These are phyloP conservation scores for Thelonectria olida DNA, from an alignment of 2,329 filamentous ascomycete species.

Conservation along the genomic window DNA sequence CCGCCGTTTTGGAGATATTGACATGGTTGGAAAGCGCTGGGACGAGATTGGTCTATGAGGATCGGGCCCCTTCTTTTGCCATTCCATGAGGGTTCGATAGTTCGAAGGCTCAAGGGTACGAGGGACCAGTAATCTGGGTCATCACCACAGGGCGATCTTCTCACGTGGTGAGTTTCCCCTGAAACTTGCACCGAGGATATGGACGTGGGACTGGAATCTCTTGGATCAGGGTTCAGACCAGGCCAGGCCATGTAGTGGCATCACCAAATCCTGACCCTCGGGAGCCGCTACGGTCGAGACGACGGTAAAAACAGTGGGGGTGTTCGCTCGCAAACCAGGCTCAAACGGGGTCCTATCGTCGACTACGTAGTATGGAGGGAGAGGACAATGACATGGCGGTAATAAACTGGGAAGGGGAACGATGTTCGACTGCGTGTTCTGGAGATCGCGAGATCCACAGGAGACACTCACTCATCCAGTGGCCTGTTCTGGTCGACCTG, in stretches of 20 bases:
- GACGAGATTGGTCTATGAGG: constrained; percentile 26
- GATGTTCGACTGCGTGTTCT: constrained; percentile 34
- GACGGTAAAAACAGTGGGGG: constrained; percentile 33
- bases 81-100: constrained; percentile 4
- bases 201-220: constrained; percentile 24
- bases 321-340: constrained; percentile 26
- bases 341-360: constrained; percentile 12
- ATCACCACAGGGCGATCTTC: constrained; percentile 28
- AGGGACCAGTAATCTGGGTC: constrained; percentile 34
- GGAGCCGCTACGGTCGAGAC: constrained; percentile 17
- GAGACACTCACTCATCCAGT: constrained; percentile 14
- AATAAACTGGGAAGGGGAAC: constrained; percentile 14
- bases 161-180: constrained; percentile 29
- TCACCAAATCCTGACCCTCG: constrained; percentile 20
- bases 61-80: neutral
- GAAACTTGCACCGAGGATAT: constrained; percentile 34
- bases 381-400: constrained; percentile 23
- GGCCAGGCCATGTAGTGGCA: constrained; percentile 28
- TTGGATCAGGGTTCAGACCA: constrained; percentile 20
- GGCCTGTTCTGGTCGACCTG: constrained; percentile 28
- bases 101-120: neutral
- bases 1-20: constrained; percentile 14
- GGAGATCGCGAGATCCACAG: constrained; percentile 30
- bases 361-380: no score
- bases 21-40: constrained; percentile 21